A percentile compares a stretch with the other conserved stretches of the same genome.
These are phyloP conservation scores for Salinomyces thailandicus DNA, from an alignment of 2,329 filamentous ascomycete genomes.

Conservation along the genomic window DNA sequence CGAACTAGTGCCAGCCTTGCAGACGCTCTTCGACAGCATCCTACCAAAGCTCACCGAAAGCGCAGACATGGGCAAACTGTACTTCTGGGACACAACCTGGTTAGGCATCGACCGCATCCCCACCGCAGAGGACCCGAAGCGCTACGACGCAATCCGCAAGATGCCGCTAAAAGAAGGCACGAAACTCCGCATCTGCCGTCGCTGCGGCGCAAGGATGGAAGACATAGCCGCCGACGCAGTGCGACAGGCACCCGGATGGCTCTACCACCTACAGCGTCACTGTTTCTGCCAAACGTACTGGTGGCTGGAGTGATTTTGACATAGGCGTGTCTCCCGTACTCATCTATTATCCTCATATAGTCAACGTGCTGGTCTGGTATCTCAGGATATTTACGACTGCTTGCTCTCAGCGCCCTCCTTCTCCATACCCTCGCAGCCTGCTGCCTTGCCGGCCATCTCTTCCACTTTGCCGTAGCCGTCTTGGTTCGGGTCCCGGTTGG, in stretches of 20 bases:
- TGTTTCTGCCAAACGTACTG: constrained; percentile 24
- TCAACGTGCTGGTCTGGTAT: neutral
- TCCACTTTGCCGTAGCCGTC: constrained; percentile 54
- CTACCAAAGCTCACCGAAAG: constrained; percentile 48
- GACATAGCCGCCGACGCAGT: constrained; percentile 26
- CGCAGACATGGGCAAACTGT: constrained; percentile 57
- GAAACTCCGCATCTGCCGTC: constrained; percentile 32
- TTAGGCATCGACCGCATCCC: constrained; percentile 44
- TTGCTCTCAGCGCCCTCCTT: constrained; percentile 48
- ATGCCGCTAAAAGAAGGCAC: constrained; percentile 27
- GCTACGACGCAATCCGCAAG: constrained; percentile 49
- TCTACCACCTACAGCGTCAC: constrained; percentile 21
- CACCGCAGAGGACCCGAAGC: constrained; percentile 31
- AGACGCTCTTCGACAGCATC: constrained; percentile 37
- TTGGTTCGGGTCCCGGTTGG: constrained; percentile 42
- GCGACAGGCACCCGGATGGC: constrained; percentile 19
- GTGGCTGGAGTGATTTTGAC: constrained; percentile 11
- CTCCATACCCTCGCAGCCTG: constrained; percentile 61
- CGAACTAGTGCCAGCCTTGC: constrained; percentile 39
- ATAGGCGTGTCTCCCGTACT: neutral
- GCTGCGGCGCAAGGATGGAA: constrained; percentile 39
- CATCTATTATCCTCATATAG: neutral
- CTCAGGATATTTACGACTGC: constrained; percentile 5
- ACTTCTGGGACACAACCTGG: constrained; percentile 61
- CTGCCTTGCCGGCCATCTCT: constrained; percentile 51